These are phyloP conservation scores for Zizania palustris DNA, from an alignment of 202 grass and related monocot species.

Conservation along the genomic window DNA sequence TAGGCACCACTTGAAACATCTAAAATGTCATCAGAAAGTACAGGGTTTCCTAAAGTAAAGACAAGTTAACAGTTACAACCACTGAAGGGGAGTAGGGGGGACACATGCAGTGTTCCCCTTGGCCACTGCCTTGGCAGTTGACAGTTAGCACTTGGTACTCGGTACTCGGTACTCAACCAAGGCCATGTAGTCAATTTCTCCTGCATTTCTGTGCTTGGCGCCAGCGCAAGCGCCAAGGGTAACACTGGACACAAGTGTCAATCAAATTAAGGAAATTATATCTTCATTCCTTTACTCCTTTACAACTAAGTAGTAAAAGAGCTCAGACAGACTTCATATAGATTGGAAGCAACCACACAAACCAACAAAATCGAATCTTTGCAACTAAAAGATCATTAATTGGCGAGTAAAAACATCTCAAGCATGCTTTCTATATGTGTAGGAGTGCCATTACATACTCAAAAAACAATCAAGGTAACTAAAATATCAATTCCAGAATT, in stretches of 20 bases:
- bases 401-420: neutral
- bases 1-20: neutral
- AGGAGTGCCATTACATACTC: neutral
- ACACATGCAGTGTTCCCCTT: neutral
- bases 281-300: neutral
- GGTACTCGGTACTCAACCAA: neutral
- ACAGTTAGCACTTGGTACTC: too few relatives aligned
- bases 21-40: neutral
- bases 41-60: neutral
- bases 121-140: neutral
- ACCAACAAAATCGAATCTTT: neutral
- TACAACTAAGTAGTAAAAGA: neutral
- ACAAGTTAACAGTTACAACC: neutral
- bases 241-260: neutral
- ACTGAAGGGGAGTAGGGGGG: neutral
- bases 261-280: neutral
- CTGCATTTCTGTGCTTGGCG: neutral
- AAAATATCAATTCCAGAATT: neutral
- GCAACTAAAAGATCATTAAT: neutral
- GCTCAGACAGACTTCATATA: neutral
- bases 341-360: neutral
- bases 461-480: neutral
- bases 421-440: neutral
- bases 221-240: neutral
- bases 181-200: neutral